These are phyloP conservation scores for Aspergillus ochraceoroseus DNA, from an alignment of 2,329 filamentous ascomycete genomes.

Conservation along the genomic window DNA sequence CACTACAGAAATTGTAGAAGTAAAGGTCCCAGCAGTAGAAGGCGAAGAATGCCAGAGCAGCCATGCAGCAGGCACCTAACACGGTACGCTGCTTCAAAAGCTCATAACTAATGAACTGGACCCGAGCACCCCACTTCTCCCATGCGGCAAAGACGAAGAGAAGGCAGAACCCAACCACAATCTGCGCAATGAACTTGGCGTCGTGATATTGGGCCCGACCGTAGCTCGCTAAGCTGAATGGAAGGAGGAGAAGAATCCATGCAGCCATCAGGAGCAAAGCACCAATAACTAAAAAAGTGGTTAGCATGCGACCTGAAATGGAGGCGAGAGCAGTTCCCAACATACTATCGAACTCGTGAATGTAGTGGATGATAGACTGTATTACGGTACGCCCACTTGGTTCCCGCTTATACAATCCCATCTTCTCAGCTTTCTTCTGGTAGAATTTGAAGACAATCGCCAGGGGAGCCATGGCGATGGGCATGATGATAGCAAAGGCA, in stretches of 20 bases:
- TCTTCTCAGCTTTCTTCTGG: constrained; percentile 53
- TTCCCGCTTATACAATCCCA: constrained; percentile 48
- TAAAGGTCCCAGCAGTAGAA: constrained; percentile 54
- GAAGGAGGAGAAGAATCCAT: constrained; percentile 60
- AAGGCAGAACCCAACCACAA: constrained; percentile 51
- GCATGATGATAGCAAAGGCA: constrained; percentile 57
- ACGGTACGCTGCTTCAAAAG: constrained; percentile 49
- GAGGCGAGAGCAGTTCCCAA: too few species aligned
- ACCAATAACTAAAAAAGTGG: constrained; percentile 47
- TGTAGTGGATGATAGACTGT: constrained; percentile 52
- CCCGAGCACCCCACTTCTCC: constrained; percentile 51
- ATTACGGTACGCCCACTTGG: constrained; percentile 45
- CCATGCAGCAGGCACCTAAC: constrained; percentile 50
- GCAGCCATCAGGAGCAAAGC: constrained; percentile 58
- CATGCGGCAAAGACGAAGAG: constrained; percentile 52
- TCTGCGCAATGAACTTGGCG: constrained; percentile 48
- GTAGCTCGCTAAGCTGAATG: constrained; percentile 54
- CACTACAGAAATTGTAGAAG: constrained; percentile 52
- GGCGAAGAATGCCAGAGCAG: constrained; percentile 47
- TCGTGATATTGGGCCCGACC: constrained; percentile 43
- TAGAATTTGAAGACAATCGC: constrained; percentile 53
- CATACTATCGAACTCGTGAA: constrained; percentile 58
- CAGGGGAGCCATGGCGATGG: constrained; percentile 53
- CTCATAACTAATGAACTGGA: constrained; percentile 53
- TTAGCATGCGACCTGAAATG: constrained; percentile 1